Base-by-base conservation (phyloP, 768 basidiomycete genomes). In the Auricularia auricula-judae region DNA sequence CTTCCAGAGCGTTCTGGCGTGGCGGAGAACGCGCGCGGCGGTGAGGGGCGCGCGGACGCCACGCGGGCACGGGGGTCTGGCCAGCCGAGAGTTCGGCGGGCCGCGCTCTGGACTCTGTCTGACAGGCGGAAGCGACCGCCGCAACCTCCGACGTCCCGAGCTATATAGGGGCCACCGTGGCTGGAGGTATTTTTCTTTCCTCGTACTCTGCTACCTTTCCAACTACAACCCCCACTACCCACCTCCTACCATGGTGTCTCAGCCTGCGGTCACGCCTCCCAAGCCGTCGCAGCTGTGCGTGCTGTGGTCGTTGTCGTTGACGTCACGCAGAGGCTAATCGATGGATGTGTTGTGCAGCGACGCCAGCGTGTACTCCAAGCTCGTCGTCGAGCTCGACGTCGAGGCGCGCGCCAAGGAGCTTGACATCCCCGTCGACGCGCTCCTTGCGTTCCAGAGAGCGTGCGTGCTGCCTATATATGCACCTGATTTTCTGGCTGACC, bases 341-440 rank as follows among this genome's bases (percentile, higher is more conserved):
- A 42, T 42, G 39, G 39, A 29, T 42, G 34, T 59, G 23, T 1
- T 21, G 2, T 8, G 23, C 23, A 59, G 56, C 34, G 56, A 59
- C 56, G 29, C 56, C 56, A 59, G 23, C 29, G 56, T 59, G 29
- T 14, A 29, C 56, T 12, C 11, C 7, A 29, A 14, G 23, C 56
- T 59, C 61, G 14, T 62, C 61, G 36, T 62, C 23, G 36, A 62
- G 36, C 43, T 62, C 61, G 43, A 42, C 61, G 36, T 62, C 61
- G 56, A 59, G 56, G 35, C 23, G 8, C 12, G 5, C 14, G 39
- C 36, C 1, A 29, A 62, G 34, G 36, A 36, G 61, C 61, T 42
- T 21, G 39, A 62, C 21, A n/a, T 62, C 35, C 61, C 36, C 11
- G 8, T 62, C 61, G 43, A 62, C 35, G 39, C 23, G 23, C 61